Base-by-base conservation (phyloP, 2,329 filamentous ascomycete species). In the Hypoxylon rubiginosum region DNA sequence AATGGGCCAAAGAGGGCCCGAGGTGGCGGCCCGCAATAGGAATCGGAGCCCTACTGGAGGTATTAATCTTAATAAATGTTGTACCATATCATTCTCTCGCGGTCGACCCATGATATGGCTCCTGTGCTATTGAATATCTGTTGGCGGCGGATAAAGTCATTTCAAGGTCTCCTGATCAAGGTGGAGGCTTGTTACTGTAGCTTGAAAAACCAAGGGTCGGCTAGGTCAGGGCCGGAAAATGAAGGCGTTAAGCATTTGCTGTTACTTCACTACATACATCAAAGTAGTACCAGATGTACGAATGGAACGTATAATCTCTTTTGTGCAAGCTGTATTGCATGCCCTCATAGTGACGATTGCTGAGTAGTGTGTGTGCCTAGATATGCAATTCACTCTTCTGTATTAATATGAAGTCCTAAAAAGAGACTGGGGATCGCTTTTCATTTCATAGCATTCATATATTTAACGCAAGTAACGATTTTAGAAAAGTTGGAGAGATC, bases 1-100 rank as follows among this genome's bases (percentile, higher is more conserved):
- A 78, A 75, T 43, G 82, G 78, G 1, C 68, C 74, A n/a, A 82
- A 82, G 74, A 75, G 79, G 64, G 75, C 77, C 53, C 74, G 79
- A 56, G 78, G 77, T 51, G 80, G 78, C 58, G 71, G 67, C 45
- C 61, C 67, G 45, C 69, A 73, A 58, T 68, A 69, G 65, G 48
- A 55, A 21, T 6, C 17, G 17, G 11, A 50, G 41, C 24, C 11
- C n/a, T 9, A 45, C 17, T 9, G 45, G 36, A 49, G 26, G 36
- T 21, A n/a, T 28, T 36, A 32, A 46, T 41, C 7, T 51, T 51
- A 49, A 58, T 55, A 48, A 26, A 32, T 39, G 21, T 36, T 52
- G 46, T 51, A 36, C 45, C 46, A 28, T 50, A 24, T 49, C 36
- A 9, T 55, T 49, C 45, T 62, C 45, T 34, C 49, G 19, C 34